Base-by-base conservation (phyloP, 306 rosid genomes). In the Delonix regia region DNA sequence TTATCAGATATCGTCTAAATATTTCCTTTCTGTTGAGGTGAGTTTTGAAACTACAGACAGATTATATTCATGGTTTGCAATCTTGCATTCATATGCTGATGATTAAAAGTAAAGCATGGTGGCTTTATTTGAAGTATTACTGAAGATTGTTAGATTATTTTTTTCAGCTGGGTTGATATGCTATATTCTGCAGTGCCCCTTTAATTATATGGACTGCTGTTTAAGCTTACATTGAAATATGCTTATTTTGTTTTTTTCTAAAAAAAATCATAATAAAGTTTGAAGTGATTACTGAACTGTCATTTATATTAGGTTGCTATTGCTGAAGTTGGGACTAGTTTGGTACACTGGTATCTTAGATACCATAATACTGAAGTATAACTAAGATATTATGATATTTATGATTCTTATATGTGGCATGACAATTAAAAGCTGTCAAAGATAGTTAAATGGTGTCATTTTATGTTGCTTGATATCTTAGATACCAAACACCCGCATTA, bases 201-300 rank as follows among this genome's bases (percentile, higher is more conserved):
- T 13, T 76, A 9, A 45, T 4, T n/a, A n/a, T n/a, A 36, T 36
- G 7, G 8, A 36, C 7, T n/a, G 41, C 41, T 36, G 4, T 36
- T 36, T 36, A 14, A 63, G 64, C 36, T 48, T 30, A 16, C 51
- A 21, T 22, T 30, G 13, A 64, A 24, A 34, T 38, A 30, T 30
- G 33, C 4, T 30, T 30, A 30, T 38, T 63, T 48, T 61, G 18
- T 27, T 63, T 30, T 75, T 63, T 24, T 47, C 22, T 42, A 62
- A 9, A 61, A 45, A 15, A 33, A 64, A 11, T 18, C 19, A 34
- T 36, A 38, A 2, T 49, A 4, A 49, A 8, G 63, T 62, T 47
- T 63, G 72, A 76, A 76, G 8, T 59, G 72, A 47, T 18, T 47
- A 4, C 72, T 45, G 21, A 38, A 30, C 52, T 48, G 28, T 33